These are phyloP conservation scores for Phaffomyces opuntiae DNA, from an alignment of 805 yeast genomes.

Conservation along the genomic window DNA sequence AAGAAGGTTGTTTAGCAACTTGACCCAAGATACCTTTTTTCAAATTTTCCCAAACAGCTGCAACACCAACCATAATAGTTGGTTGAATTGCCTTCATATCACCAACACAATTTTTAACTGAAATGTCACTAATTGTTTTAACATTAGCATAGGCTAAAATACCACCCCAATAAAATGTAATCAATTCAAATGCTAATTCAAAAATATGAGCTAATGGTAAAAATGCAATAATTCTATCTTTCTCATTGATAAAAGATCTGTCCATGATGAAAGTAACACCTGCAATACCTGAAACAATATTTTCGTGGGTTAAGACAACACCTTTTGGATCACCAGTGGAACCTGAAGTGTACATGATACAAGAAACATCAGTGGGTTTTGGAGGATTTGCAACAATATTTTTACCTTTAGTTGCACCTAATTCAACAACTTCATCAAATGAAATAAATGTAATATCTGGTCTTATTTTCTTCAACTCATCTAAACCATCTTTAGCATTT, in stretches of 20 bases:
- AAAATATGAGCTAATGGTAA: conserved; percentile 96
- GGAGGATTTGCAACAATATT: conserved; percentile 35
- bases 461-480: conserved; percentile 53
- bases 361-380: conserved; percentile 42
- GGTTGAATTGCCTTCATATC: conserved; percentile 86
- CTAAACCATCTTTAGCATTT: conserved; percentile 50
- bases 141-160: conserved; percentile 85
- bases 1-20: conserved; percentile 55
- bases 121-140: conserved; percentile 78
- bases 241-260: conserved; percentile 38
- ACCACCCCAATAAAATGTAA: conserved; percentile 84
- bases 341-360: conserved; percentile 69
- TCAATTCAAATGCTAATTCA: conserved; percentile 82
- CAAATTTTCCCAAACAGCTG: conserved; percentile 96
- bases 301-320: conserved; percentile 55
- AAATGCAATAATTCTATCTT: conserved; percentile 78
- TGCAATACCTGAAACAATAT: conserved; percentile 76
- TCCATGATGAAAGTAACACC: conserved; percentile 68
- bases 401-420: conserved; percentile 49
- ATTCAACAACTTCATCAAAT: conserved; percentile 52
- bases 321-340: conserved; percentile 82
- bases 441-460: conserved; percentile 71
- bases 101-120: conserved; percentile 79
- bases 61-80: conserved; percentile 95
- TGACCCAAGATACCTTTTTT: conserved; percentile 86